Conservation (phyloP, 2,329 filamentous ascomycete genomes). For the Penicillium capsulatum region DNA sequence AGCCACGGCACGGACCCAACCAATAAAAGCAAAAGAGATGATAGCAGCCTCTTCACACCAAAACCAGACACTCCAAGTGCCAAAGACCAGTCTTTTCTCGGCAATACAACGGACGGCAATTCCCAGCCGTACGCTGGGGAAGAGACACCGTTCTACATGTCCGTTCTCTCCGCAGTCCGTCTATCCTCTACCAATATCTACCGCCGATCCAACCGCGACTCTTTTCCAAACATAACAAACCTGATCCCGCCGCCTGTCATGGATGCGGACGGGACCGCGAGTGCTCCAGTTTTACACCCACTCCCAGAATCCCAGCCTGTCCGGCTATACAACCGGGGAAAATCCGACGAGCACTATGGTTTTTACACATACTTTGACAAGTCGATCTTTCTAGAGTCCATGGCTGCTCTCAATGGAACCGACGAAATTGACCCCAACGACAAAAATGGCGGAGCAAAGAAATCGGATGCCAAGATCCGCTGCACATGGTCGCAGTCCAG, state of each 20-base stretch:
- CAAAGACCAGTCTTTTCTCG: slow-evolving; percentile 73
- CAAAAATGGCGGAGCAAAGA: slow-evolving; percentile 48
- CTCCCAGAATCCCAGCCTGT: slow-evolving; percentile 68
- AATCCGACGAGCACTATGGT: slow-evolving; percentile 79
- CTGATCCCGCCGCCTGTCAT: slow-evolving; percentile 62
- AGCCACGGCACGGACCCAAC: slow-evolving; percentile 58
- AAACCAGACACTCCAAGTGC: slow-evolving; percentile 49
- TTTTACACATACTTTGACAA: slow-evolving; percentile 93
- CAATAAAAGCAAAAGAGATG: slow-evolving; percentile 25
- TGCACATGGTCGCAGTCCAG: slow-evolving; percentile 61
- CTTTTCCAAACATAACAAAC: slow-evolving; percentile 46
- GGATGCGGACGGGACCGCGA: slow-evolving; percentile 66
- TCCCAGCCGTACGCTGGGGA: slow-evolving; percentile 73
- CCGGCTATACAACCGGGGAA: slow-evolving; percentile 76
- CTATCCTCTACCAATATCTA: slow-evolving; percentile 39
- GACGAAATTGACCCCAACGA: slow-evolving; percentile 30
- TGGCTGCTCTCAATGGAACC: slow-evolving; percentile 44
- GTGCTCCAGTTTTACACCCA: slow-evolving; percentile 68
- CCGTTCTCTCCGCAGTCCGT: slow-evolving; percentile 52
- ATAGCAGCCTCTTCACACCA: slow-evolving; percentile 39
- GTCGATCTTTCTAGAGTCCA: slow-evolving; percentile 71
- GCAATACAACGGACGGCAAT: slow-evolving; percentile 77
- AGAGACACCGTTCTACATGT: slow-evolving; percentile 83
- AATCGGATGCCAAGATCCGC: slow-evolving; percentile 45
- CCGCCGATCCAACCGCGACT: slow-evolving; percentile 32